Evolutionary conservation across 176 grass and related monocot species (phyloP), one percentile per base, ranked within the genome.

Genomic region (Avena insularis): DNA sequence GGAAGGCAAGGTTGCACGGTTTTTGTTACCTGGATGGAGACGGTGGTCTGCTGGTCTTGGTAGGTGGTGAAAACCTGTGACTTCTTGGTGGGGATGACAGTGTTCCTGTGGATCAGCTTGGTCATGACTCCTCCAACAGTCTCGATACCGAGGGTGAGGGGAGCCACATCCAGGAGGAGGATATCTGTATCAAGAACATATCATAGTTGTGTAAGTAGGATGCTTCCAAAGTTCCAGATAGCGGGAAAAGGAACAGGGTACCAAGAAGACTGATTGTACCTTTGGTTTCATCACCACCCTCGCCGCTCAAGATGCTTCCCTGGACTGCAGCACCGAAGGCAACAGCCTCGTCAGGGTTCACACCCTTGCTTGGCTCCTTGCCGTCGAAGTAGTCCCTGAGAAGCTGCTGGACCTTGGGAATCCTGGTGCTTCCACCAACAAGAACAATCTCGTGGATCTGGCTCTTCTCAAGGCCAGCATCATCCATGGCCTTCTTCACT

Each of bases 381-480:
- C 91, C 93, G 1, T 89, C 89, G 3, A 95, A 95, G 80, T 90
- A 93, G 60, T 95, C 93, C 84, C 50, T 88, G 75, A 95, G 59
- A 16, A 95, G 88, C 89, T 93, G 90, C 71, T 93, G 91, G 79
- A 95, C 91, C 84, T 92, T 95, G 70, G 91, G 89, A 79, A 93
- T 95, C 80, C 93, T 93, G 71, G 88, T 93, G 79, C 88, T 93
- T 25, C 93, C 93, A 82, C 91, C 93, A 56, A 93, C 88, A 75
- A 95, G 91, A 65, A 95, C 93, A 79, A 95, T 93, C 83, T 95
- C 93, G 0, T 95, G 85, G 67, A 95, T 95, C 84, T 95, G 93
- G 83, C 12, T 79, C 88, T 95, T 93, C 40, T 90, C 83, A 35
- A 92, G 86, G 45, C 90, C 90, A 87, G 93, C 93, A 7, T 95